Base-by-base conservation (phyloP, 1,284 basidiomycete species). In the Anthracocystis setariae region DNA sequence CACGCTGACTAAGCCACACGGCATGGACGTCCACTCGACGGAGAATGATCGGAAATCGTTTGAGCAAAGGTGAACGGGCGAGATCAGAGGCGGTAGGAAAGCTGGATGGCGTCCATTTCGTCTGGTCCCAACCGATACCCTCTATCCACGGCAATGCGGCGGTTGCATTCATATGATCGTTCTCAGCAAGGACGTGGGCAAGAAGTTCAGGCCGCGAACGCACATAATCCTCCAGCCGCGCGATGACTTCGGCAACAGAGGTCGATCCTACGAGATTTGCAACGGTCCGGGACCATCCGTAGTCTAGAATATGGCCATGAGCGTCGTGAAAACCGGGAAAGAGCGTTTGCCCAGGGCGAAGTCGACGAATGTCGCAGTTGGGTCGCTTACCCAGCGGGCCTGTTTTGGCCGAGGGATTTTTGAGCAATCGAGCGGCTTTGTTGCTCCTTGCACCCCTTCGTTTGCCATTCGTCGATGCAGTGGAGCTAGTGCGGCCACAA, bases 71-170 rank as follows among this genome's bases (percentile, higher is more conserved):
- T 2, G 67, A 68, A 5, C 49, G 84, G 84, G 0, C 94, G 87
- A 0, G 90, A 66, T 92, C 90, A 4, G 86, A 52, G 12, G 71
- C 90, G 23, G 88, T 90, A 0, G 94, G 93, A 77, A 93, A 88
- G 3, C 82, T 70, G 5, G 73, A 46, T 0, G 63, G 67, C 8
- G 48, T 39, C 67, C 76, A 80, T 35, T 63, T 61, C 24, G 91
- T 95, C 83, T 97, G 93, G 80, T 97, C 92, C 93, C 94, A 97
- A 5, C 93, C 94, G 85, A 91, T 88, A 3, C 92, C 94, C 74
- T 90, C 85, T 53, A 96, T 88, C 92, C 92, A 95, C 8, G 57
- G 61, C 40, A 55, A n/a, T 21, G 45, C 42, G 12, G 5, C 5
- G 52, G 32, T 5, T 42, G 8, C 5, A 57, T 39, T 15, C 21